Base-by-base conservation (phyloP, 2,329 filamentous ascomycete genomes). In the Colletotrichum australisinense region DNA sequence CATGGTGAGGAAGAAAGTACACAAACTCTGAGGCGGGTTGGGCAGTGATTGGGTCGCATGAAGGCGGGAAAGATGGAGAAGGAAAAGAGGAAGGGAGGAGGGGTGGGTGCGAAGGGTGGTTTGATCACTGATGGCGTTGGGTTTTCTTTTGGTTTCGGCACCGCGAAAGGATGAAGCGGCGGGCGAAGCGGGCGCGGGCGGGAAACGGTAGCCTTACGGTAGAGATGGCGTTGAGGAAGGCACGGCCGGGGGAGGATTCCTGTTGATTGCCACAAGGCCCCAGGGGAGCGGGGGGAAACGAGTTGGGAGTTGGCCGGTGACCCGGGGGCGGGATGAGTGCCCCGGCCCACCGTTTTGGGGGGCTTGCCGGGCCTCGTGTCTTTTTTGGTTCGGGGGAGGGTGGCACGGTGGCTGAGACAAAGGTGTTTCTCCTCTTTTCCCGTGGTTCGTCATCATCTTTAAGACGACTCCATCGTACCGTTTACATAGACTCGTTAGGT, bases 21-120 rank as follows among this genome's bases (percentile, higher is more conserved):
- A 59, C 24, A 55, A 35, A 26, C 12, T 38, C 46, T 53, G 57
- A 22, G 42, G 46, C 55, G 38, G 7, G 38, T 66, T 26, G 59
- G 56, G 60, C 59, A 12, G 35, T 57, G 56, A 66, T 66, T 71
- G 71, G 71, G 62, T 73, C 56, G 67, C 56, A 62, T 73, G 46
- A 49, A 49, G 62, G 62, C 55, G 67, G 60, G 28, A 62, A 53
- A 53, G 24, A 46, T 16, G 53, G 70, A 46, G 58, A 28, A 32
- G 28, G 4, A 30, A 32, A 65, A 19, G 35, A 38, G 49, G 63
- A 42, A 49, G 49, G 38, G 9, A 3, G 3, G 8, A 22, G 30
- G 35, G 59, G 16, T 46, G 30, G 67, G 38, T 30, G 24, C 14
- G 62, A 49, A 22, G 16, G 19, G 42, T 49, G 19, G 19, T 49